These are phyloP conservation scores for Neofusicoccum cordaticola DNA, from an alignment of 2,329 filamentous ascomycete species.

Conservation along the genomic window DNA sequence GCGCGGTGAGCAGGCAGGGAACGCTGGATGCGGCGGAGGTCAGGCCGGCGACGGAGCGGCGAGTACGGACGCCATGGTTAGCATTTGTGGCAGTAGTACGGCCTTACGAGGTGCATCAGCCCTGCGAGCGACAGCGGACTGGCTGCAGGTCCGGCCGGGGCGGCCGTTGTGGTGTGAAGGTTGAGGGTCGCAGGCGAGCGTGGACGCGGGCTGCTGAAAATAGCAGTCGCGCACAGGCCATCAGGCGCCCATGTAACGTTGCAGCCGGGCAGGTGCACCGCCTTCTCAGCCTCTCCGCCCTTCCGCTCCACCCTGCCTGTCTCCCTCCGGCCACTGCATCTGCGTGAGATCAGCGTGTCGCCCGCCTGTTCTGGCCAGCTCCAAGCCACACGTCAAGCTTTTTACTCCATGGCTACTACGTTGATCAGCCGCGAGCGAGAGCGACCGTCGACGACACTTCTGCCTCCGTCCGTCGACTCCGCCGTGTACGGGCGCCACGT, in stretches of 20 bases:
- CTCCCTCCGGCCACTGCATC: background rate
- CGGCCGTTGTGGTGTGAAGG: background rate
- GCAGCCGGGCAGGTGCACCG: background rate
- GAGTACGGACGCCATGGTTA: background rate
- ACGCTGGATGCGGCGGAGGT: background rate
- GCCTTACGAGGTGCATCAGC: constrained; percentile 1
- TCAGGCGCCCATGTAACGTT: background rate
- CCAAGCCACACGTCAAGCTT: background rate
- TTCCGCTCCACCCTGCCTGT: background rate
- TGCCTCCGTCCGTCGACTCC: background rate
- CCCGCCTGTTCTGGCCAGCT: background rate
- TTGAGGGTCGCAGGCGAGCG: background rate
- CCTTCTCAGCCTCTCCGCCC: background rate
- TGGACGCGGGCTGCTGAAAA: background rate
- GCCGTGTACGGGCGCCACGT: background rate
- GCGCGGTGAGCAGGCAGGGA: background rate
- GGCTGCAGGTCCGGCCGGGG: background rate
- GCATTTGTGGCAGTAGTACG: background rate
- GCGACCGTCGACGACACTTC: too few species aligned
- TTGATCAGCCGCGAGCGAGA: too few species aligned
- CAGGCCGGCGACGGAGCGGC: background rate
- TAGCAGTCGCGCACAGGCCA: constrained; percentile 4
- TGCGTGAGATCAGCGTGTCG: background rate
- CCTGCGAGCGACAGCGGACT: background rate
- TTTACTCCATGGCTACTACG: too few species aligned